Percentiles rank a stretch among this genome's conserved stretches.
phyloP scores from a whole-genome alignment of 1,284 basidiomycete genomes.

The Takashimella tepidaria region DNA sequence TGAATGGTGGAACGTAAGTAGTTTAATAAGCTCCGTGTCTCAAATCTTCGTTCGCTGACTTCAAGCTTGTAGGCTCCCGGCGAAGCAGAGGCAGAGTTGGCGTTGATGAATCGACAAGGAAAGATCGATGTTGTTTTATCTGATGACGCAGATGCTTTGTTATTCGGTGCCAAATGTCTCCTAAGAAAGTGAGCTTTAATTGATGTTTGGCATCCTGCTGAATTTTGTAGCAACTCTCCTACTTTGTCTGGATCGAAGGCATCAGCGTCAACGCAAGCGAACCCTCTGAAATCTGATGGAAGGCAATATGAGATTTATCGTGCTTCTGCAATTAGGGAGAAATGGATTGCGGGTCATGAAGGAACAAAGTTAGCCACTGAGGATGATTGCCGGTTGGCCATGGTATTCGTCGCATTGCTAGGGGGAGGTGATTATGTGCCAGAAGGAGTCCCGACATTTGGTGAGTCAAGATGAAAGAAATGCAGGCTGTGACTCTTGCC shows the following conservation, averaged over 20 bases:
- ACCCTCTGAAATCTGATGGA: slow-evolving; percentile 57
- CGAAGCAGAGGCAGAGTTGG: slow-evolving; percentile 94
- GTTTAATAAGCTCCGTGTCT: background rate
- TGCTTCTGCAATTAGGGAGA: slow-evolving; percentile 51
- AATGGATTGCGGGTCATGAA: slow-evolving; percentile 19
- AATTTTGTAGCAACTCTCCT: slow-evolving; percentile 60
- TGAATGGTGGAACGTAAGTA: slow-evolving; percentile 69
- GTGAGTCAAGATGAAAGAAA: slow-evolving; percentile 24
- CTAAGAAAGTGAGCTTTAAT: slow-evolving; percentile 63
- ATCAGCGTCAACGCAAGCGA: slow-evolving; percentile 13
- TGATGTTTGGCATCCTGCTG: too few relatives aligned
- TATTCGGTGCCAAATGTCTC: slow-evolving; percentile 79
- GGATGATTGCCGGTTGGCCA: slow-evolving; percentile 60
- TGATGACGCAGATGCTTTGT: slow-evolving; percentile 87
- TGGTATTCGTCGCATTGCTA: slow-evolving; percentile 80
- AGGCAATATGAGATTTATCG: slow-evolving; percentile 67
- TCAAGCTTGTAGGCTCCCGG: slow-evolving; percentile 64
- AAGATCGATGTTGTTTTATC: slow-evolving; percentile 84
- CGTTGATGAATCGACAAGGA: slow-evolving; percentile 72
- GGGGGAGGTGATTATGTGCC: slow-evolving; percentile 86
- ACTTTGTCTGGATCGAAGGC: slow-evolving; percentile 57
- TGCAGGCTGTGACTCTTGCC: background rate
- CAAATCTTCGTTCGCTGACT: background rate
- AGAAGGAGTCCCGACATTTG: slow-evolving; percentile 43
- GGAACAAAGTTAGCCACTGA: slow-evolving; percentile 27